Conservation (phyloP, 129 eudicot genomes). For the Flaveria bidentis region DNA sequence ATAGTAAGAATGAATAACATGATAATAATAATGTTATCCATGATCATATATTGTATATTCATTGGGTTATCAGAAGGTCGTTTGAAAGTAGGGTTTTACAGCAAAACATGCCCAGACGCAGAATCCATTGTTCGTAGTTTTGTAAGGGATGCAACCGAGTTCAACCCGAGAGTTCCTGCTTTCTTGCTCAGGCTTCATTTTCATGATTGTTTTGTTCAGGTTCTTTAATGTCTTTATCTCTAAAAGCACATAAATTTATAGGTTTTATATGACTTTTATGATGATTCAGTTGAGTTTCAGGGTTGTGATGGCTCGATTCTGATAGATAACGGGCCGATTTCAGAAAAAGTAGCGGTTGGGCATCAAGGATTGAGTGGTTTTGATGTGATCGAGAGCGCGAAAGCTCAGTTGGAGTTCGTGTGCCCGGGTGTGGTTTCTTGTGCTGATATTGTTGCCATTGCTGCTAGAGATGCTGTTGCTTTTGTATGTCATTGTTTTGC, state of each 20-base stretch:
- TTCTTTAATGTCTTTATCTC: constrained; percentile 11
- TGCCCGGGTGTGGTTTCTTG: constrained; percentile 88
- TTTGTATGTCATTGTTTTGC: constrained; percentile 40
- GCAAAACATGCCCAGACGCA: constrained; percentile 58
- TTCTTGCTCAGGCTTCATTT: constrained; percentile 71
- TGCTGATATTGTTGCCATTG: constrained; percentile 73
- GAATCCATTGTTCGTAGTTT: constrained; percentile 56
- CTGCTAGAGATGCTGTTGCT: constrained; percentile 74
- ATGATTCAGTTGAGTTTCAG: constrained; percentile 32
- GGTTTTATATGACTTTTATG: neutral
- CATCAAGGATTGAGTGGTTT: constrained; percentile 76
- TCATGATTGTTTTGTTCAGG: constrained; percentile 86
- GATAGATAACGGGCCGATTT: constrained; percentile 49
- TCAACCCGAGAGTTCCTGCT: constrained; percentile 43
- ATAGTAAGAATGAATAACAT: constrained; percentile 29
- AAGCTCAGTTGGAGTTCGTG: constrained; percentile 47
- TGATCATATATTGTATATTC: constrained; percentile 27
- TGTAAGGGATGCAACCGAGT: constrained; percentile 42
- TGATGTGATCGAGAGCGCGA: constrained; percentile 61
- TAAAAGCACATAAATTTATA: neutral
- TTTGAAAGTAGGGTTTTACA: constrained; percentile 64
- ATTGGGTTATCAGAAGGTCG: constrained; percentile 41
- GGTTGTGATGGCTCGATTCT: constrained; percentile 93
- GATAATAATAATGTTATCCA: neutral
- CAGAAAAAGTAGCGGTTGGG: constrained; percentile 58